Base-by-base conservation (phyloP, 1,284 basidiomycete genomes). In the Cryptococcus hybrid region DNA sequence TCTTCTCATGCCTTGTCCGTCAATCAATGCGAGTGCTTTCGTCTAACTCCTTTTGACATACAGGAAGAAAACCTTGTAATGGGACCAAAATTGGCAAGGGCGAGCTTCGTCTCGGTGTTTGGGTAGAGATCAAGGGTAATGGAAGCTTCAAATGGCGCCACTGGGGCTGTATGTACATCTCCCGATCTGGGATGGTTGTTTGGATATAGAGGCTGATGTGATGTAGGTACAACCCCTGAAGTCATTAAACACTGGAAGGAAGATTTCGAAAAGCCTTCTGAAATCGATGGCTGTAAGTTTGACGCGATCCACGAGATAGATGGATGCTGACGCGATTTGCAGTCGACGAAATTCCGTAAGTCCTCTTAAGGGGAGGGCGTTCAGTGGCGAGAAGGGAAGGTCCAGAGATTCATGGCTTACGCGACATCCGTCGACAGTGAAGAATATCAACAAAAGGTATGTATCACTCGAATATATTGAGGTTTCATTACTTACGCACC, bases 31-130 rank as follows among this genome's bases (percentile, higher is more conserved):
- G 7, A 34, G 2, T 2, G 7, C 36, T 5, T 7, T 36, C 24
- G 15, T 15, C 18, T 15, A 39, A 11, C 30, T 12, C 11, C 7
- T 35, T 24, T 11, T 13, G 9, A 64, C 52, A 44, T 52, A 30
- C 36, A 88, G 90, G 90, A 40, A 84, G 85, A 49, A 88, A 88
- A 77, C 92, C 92, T 59, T 95, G 90, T 77, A 66, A 71, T 84
- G 90, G 90, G 47, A 89, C 85, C 24, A 68, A 82, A 48, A 88
- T 95, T 62, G 68, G 58, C 3, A 94, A 94, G 78, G 89, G 85
- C 56, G 79, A 82, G 43, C 73, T 95, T 43, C 83, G 91, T 30
- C 72, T 91, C 39, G 92, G 90, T 35, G 82, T 84, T n/a, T 68
- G 90, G 55, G 85, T 91, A 54, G 89, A 92, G 61, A 81, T 92